Evolutionary conservation across 2,329 filamentous ascomycete species (phyloP).

Genomic region (Gremmenia infestans): DNA sequence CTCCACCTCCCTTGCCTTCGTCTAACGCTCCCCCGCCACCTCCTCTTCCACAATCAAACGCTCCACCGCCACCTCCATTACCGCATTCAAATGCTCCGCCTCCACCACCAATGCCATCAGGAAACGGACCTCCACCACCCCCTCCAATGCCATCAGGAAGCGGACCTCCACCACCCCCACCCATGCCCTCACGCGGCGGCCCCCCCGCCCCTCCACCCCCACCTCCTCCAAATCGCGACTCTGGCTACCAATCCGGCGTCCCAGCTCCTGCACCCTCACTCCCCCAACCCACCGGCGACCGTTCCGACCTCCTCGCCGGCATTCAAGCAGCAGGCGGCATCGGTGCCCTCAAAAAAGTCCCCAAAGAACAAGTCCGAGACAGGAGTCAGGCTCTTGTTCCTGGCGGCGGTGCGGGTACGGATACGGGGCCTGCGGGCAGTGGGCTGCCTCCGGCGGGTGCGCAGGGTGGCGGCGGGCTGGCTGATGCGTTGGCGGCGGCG

Average conservation of each 20-base stretch:
- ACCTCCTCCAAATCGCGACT: no score
- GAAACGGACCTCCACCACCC: conserved; percentile 32
- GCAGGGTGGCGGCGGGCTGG: conserved; percentile 62
- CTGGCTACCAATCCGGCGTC: no score
- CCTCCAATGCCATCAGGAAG: no score
- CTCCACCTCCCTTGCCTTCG: conserved; percentile 35
- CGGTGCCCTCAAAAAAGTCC: conserved; percentile 69
- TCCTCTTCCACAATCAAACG: conserved; percentile 28
- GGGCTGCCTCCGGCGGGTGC: conserved; percentile 48
- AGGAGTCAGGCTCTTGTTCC: conserved; percentile 61
- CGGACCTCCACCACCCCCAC: no score
- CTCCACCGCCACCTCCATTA: conserved; percentile 36
- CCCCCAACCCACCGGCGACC: conserved; percentile 41
- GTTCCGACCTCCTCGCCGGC: conserved; percentile 60
- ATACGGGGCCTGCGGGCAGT: conserved; percentile 47
- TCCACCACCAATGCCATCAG: conserved; percentile 35
- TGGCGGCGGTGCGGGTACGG: conserved; percentile 38
- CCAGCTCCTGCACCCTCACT: conserved; percentile 42
- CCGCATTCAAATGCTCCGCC: conserved; percentile 33
- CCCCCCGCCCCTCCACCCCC: no score
- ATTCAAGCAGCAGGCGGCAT: conserved; percentile 68
- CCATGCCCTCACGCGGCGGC: no score
- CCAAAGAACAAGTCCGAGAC: conserved; percentile 64
- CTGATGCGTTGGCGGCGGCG: conserved; percentile 74
- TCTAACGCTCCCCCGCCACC: conserved; percentile 34